Evolutionary conservation across 1,284 basidiomycete species (phyloP), one percentile per base, ranked within the genome.

Genomic region (Neotropicomus parvogracilis): DNA sequence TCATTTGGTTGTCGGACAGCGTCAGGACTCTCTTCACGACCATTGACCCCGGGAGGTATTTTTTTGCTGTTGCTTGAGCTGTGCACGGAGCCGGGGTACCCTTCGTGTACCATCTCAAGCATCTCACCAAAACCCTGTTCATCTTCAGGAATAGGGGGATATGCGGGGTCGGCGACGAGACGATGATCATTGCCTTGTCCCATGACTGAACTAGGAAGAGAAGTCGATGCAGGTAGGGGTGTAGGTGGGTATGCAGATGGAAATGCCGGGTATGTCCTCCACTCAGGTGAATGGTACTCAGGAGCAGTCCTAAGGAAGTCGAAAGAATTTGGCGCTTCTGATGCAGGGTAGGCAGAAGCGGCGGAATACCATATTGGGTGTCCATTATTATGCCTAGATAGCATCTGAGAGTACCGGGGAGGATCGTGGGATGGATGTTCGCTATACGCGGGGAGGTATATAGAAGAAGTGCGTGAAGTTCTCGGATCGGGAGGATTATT

Each of bases 51-150:
- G 21, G 40, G 29, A 21, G 24, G 36, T 28, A 41, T 33, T 46
- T 43, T 47, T 39, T 19, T 44, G 33, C 66, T 64, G 67, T 77
- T 80, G 79, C 83, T 81, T 80, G 72, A 75, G 76, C 69, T 70
- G 63, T 70, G 66, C 67, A 70, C 76, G 68, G 71, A 76, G 75
- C 75, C 70, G 74, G 78, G 75, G 74, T 77, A 74, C 65, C 66
- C 62, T 74, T 78, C 75, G 75, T 72, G 78, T 66, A 70, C 75
- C 62, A 69, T 75, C 77, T 73, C 74, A 81, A 83, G 81, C 83
- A 75, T 80, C 77, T 63, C 63, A 48, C 59, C 63, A 78, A 75
- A 78, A 76, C 67, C 81, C 82, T 77, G 76, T n/a, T 49, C 61
- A 52, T 63, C 55, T 26, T 72, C 71, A 5, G 56, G 55, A 44